Percentiles rank a stretch among this genome's conserved stretches.
Conservation (phyloP, 116 monocot genomes). For the Cymodocea nodosa region DNA sequence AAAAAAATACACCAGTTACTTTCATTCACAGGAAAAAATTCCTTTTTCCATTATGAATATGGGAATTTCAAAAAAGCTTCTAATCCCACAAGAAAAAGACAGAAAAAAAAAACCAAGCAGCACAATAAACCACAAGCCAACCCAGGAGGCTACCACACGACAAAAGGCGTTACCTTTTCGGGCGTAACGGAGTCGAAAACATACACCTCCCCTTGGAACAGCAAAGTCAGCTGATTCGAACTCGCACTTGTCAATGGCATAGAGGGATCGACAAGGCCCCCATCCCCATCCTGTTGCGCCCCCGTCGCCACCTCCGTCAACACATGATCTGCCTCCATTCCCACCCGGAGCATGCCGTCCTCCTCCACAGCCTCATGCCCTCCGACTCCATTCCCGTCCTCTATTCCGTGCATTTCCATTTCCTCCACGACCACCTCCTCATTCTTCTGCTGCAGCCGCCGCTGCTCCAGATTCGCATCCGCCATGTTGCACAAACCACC, state of each 20-base stretch:
- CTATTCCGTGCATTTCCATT: background rate
- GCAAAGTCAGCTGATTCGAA: slow-evolving; percentile 31
- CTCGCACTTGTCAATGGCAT: slow-evolving; percentile 16
- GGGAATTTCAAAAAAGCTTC: too few relatives aligned
- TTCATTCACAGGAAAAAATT: too few relatives aligned
- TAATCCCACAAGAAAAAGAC: background rate
- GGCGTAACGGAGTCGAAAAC: slow-evolving; percentile 36
- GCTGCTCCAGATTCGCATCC: too few relatives aligned
- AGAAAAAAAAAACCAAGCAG: background rate
- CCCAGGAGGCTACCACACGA: background rate
- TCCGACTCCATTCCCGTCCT: background rate
- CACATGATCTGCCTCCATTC: background rate
- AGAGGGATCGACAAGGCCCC: slow-evolving; percentile 12
- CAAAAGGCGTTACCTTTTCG: slow-evolving; percentile 28
- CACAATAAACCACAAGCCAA: background rate
- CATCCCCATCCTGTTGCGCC: background rate
- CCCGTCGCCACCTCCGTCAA: background rate
- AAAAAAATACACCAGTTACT: too few relatives aligned
- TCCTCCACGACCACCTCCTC: too few relatives aligned
- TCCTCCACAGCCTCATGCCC: too few relatives aligned
- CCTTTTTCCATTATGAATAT: too few relatives aligned
- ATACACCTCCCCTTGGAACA: slow-evolving; percentile 37
- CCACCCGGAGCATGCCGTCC: background rate
- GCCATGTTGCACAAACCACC: too few relatives aligned
- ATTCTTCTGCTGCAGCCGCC: too few relatives aligned